Conservation (phyloP, 1,284 basidiomycete species). For the Tilletia walkeri region DNA sequence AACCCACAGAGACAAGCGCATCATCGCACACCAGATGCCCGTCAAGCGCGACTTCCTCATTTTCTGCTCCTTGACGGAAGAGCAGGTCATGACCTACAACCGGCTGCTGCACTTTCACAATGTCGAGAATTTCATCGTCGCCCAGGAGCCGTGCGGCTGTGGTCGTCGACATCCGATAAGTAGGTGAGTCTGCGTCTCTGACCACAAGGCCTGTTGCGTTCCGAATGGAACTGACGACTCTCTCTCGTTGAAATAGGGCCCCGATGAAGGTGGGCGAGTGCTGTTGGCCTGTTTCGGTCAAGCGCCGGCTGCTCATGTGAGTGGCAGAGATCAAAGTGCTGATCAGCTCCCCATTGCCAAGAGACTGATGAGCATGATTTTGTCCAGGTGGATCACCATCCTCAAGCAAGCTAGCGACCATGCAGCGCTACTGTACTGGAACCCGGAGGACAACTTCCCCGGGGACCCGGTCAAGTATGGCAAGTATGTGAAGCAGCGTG, state of each 20-base stretch:
- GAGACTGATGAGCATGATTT: neutral
- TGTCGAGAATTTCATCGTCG: conserved; percentile 68
- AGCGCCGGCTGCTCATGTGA: neutral
- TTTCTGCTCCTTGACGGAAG: conserved; percentile 74
- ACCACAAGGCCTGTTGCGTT: too few relatives aligned
- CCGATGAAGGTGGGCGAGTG: conserved; percentile 45
- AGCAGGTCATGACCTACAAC: conserved; percentile 71
- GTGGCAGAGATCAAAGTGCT: conserved; percentile 57
- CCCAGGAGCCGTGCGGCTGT: conserved; percentile 72
- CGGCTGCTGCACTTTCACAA: conserved; percentile 65
- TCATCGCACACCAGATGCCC: conserved; percentile 77
- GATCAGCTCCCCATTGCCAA: conserved; percentile 56
- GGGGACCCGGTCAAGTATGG: conserved; percentile 62
- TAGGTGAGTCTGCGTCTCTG: conserved; percentile 19
- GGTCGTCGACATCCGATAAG: conserved; percentile 59
- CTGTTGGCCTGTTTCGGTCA: conserved; percentile 33
- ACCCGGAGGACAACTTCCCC: conserved; percentile 62
- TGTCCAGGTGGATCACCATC: conserved; percentile 7
- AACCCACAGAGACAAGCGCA: conserved; percentile 67
- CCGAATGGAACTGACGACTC: neutral
- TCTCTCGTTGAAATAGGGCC: conserved; percentile 18
- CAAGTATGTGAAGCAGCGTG: conserved; percentile 62
- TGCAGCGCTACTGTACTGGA: conserved; percentile 59
- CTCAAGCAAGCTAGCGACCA: conserved; percentile 14
- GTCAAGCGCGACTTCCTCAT: conserved; percentile 80